These are phyloP conservation scores for Melianthus villosus DNA, from an alignment of 441 rosid species.

Conservation along the genomic window DNA sequence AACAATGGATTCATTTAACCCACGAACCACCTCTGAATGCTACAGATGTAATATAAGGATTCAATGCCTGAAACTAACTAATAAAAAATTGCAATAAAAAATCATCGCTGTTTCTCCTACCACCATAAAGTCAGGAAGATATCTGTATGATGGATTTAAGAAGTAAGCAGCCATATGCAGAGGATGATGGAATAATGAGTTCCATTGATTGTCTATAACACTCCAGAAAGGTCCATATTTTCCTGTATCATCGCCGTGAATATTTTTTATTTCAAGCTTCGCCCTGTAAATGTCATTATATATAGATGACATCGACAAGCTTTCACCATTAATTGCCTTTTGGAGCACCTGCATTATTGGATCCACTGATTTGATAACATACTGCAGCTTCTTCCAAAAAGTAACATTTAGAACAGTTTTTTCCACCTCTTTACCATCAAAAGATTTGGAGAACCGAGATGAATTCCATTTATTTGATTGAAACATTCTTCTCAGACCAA, in stretches of 20 bases:
- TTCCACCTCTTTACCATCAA: conserved; percentile 69
- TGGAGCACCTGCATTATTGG: conserved; percentile 58
- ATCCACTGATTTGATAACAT: conserved; percentile 51
- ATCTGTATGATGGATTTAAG: conserved; percentile 71
- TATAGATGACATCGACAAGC: conserved; percentile 40
- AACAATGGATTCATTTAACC: conserved; percentile 70
- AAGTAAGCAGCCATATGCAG: conserved; percentile 81
- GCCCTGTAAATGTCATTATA: conserved; percentile 58
- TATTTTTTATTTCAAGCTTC: conserved; percentile 46
- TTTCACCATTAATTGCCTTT: conserved; percentile 38
- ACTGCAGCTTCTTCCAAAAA: conserved; percentile 81
- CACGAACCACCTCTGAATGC: conserved; percentile 70
- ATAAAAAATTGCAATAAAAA: too few species aligned
- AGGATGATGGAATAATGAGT: conserved; percentile 63
- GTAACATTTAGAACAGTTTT: conserved; percentile 41
- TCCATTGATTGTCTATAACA: conserved; percentile 62
- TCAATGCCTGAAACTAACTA: too few species aligned
- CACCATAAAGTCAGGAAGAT: conserved; percentile 52
- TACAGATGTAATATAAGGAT: conserved; percentile 14
- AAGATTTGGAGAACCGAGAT: conserved; percentile 39
- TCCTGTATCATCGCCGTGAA: conserved; percentile 53
- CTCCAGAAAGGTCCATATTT: conserved; percentile 70
- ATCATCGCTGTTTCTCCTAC: conserved; percentile 22
- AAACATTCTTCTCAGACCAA: conserved; percentile 54
- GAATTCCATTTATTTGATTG: conserved; percentile 65